A percentile compares a stretch with the other conserved stretches of the same genome.
phyloP scores from a whole-genome alignment of 306 rosid genomes.

The Sphenostylis stenocarpa region DNA sequence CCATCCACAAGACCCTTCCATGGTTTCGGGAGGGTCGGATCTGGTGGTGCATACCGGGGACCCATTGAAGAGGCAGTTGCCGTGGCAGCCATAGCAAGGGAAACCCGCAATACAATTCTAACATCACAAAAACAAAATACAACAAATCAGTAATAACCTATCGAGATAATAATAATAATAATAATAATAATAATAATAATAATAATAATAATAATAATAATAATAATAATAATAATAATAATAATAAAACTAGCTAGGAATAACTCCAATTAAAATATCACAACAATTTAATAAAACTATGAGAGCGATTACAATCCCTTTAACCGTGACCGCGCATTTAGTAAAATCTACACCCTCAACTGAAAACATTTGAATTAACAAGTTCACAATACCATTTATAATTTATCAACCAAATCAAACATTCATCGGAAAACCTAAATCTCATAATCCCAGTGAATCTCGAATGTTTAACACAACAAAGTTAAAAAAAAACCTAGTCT shows the following conservation, averaged over 20 bases:
- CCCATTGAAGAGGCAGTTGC: constrained; percentile 74
- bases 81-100: constrained; percentile 77
- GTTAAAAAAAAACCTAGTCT: background rate
- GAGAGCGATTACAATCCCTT: background rate
- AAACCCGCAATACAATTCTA: constrained; percentile 37
- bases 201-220: background rate
- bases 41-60: constrained; percentile 93
- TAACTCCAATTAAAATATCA: background rate
- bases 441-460: background rate
- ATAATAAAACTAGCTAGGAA: background rate
- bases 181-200: background rate
- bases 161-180: background rate
- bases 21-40: constrained; percentile 94
- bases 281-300: background rate
- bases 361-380: background rate
- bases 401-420: constrained; percentile 14
- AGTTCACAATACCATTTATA: background rate
- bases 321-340: background rate
- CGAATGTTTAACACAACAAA: background rate
- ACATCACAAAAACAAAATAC: constrained; percentile 13
- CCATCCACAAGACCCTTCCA: constrained; percentile 99
- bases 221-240: background rate
- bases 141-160: background rate
- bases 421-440: background rate
- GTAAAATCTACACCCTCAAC: constrained; percentile 5